Evolutionary conservation across 768 basidiomycete genomes (phyloP).

Genomic region (Collybiopsis luxurians): DNA sequence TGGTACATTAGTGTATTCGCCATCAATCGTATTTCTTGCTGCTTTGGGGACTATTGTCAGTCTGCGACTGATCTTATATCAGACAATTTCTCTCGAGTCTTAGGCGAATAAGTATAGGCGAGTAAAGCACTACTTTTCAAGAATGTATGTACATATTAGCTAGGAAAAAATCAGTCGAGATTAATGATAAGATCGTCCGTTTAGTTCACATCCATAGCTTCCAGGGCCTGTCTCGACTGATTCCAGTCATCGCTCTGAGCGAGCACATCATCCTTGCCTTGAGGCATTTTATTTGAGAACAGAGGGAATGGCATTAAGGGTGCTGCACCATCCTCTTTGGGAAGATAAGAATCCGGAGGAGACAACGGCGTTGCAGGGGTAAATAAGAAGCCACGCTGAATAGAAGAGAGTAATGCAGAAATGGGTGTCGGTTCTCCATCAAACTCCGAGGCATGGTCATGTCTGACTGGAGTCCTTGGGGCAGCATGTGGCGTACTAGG

Average conservation of each 20-base stretch:
- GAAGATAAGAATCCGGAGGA: slow-evolving; percentile 34
- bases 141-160: no score
- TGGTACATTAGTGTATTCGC: no score
- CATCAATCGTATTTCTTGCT: no score
- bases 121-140: no score
- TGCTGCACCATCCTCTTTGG: not conserved
- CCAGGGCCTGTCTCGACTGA: not conserved
- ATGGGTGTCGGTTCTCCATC: slow-evolving; percentile 35
- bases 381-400: slow-evolving; percentile 46
- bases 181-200: no score
- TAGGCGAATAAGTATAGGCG: no score
- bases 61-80: no score
- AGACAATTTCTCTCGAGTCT: no score
- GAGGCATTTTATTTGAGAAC: not conserved
- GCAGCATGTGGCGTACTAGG: not conserved
- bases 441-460: not conserved
- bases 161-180: no score
- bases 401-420: slow-evolving; percentile 37
- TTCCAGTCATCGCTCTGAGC: no score
- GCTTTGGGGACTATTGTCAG: no score
- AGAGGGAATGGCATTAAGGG: slow-evolving; percentile 1
- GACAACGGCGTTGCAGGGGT: slow-evolving; percentile 40
- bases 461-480: not conserved
- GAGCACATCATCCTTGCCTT: no score
- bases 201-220: not conserved